Percentiles rank a stretch among this genome's conserved stretches.
phyloP scores from a whole-genome alignment of 331 rosid species.

The Rosa hybrid region DNA sequence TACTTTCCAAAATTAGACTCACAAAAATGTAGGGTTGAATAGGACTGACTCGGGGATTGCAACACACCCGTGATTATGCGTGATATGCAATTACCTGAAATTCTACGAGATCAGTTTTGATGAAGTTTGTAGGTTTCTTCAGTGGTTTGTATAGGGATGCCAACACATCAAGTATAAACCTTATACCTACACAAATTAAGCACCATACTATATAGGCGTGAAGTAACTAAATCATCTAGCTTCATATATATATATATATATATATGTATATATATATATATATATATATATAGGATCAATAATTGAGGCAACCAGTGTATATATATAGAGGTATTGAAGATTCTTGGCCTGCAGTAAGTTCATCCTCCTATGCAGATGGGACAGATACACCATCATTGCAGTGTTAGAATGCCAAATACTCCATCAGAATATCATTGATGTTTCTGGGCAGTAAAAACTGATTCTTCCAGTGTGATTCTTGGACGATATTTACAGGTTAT shows the following conservation, averaged over 20 bases:
- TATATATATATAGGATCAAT: background rate
- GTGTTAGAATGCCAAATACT: background rate
- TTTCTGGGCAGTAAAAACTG: background rate
- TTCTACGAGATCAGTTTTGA: no score
- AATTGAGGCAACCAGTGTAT: background rate
- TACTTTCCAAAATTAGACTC: no score
- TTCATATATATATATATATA: background rate
- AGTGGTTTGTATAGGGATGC: no score
- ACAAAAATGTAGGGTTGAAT: no score
- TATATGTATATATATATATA: no score
- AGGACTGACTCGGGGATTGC: no score
- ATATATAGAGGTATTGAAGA: background rate
- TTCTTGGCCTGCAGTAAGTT: background rate
- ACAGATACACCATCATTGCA: background rate
- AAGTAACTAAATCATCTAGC: background rate
- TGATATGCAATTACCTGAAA: no score
- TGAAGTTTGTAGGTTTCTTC: no score
- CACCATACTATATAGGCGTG: background rate
- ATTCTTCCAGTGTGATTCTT: background rate
- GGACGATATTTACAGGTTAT: background rate
- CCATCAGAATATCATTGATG: background rate
- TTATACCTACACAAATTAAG: background rate
- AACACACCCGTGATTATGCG: no score
- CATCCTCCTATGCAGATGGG: slow-evolving; percentile 6
- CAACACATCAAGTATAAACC: no score